A percentile compares a stretch with the other conserved stretches of the same genome.
These are phyloP conservation scores for Beauveria asiatica DNA, from an alignment of 2,329 filamentous ascomycete species.

Conservation along the genomic window DNA sequence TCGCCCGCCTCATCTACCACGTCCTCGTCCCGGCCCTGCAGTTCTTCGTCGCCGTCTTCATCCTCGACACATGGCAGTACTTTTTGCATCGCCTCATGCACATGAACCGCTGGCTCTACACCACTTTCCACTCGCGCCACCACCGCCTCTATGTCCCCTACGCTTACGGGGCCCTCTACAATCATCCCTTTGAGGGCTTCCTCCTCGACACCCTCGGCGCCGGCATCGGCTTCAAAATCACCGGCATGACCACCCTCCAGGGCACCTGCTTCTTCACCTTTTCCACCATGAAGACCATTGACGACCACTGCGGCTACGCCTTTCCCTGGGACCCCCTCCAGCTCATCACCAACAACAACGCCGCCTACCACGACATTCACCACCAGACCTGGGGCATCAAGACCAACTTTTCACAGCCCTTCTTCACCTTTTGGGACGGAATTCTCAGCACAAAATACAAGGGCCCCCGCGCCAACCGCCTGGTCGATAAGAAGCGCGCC, in stretches of 20 bases:
- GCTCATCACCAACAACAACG: constrained; percentile 88
- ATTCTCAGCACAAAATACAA: constrained; percentile 76
- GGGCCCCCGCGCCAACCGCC: constrained; percentile 43
- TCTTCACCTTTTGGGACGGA: constrained; percentile 93
- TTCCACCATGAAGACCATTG: constrained; percentile 91
- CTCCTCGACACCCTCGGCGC: constrained; percentile 85
- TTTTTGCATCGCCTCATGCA: constrained; percentile 96
- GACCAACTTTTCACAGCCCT: constrained; percentile 83
- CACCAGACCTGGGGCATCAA: constrained; percentile 99
- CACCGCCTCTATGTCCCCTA: constrained; percentile 97
- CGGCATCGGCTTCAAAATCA: constrained; percentile 71
- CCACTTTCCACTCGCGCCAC: constrained; percentile 86
- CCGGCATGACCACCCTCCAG: constrained; percentile 76
- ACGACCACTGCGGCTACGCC: constrained; percentile 95
- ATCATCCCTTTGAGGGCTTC: constrained; percentile 91
- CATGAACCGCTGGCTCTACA: constrained; percentile 93
- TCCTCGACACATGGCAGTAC: constrained; percentile 97
- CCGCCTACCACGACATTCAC: constrained; percentile 94
- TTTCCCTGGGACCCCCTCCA: constrained; percentile 93
- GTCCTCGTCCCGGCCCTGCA: constrained; percentile 67
- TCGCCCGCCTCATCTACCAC: constrained; percentile 75
- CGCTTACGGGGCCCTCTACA: constrained; percentile 93
- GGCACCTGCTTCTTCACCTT: constrained; percentile 83
- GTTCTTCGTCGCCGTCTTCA: constrained; percentile 61
- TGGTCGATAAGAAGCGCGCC: constrained; percentile 29